Evolutionary conservation across 257 asterid genomes (phyloP), one percentile per base, ranked within the genome.

Genomic region (Solanum sitiens): DNA sequence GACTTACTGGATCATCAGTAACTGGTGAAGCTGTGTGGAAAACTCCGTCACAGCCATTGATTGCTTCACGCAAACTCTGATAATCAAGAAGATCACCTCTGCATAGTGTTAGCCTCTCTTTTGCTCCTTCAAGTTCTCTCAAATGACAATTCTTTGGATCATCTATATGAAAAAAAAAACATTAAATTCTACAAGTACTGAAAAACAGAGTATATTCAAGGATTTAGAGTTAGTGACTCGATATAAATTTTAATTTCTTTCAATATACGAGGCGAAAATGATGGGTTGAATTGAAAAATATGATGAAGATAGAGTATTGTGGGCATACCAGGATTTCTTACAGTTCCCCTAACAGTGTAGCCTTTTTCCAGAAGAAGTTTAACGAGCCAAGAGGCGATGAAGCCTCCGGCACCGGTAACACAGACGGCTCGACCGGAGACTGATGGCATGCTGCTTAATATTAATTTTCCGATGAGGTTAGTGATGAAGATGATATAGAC

Each of bases 11-110:
- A 90, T 97, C 99, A 91, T 92, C 93, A 13, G 98, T 95, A 40
- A 97, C 98, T 0, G 99, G 99, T 35, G 98, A 97, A 9, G 99
- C 99, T 23, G 98, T 97, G 91, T 97, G 99, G 93, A 97, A 95
- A 88, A 97, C 98, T 7, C 99, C 99, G 86, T 94, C 98, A 90
- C 99, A 95, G 75, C 98, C 98, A 63, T 92, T 89, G 90, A 97
- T 97, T 65, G 98, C 98, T 74, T 91, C 94, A 30, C 90, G 90
- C 82, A 97, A 90, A 72, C 98, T 94, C 87, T 91, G 92, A 27
- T 95, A 95, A 89, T 94, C 98, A 88, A 94, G 93, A 56, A 97
- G 98, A 86, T 97, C 96, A 45, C 98, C 99, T 90, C 84, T 91
- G 89, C 91, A 92, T 32, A 97, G 91, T 71, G 92, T 92, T 89